Conservation (phyloP, 805 yeast species). For the Yarrowia divulgata region DNA sequence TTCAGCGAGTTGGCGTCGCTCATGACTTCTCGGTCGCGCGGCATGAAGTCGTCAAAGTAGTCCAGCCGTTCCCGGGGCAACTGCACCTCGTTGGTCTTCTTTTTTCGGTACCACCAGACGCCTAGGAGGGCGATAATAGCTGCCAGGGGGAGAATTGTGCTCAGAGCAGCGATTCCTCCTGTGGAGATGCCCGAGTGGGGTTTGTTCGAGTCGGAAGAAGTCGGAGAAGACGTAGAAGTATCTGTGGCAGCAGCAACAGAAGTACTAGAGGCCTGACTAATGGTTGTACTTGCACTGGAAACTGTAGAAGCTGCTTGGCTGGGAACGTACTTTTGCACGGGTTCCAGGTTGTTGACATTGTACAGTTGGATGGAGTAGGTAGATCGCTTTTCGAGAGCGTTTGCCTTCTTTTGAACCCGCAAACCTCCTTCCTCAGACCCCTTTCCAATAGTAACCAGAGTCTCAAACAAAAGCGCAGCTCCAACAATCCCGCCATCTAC, state of each 20-base stretch:
- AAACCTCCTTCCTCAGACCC: background rate
- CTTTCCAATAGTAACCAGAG: slow-evolving; percentile 21
- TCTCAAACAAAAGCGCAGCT: slow-evolving; percentile 23
- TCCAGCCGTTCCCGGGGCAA: slow-evolving; percentile 23
- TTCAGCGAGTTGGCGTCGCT: slow-evolving; percentile 28
- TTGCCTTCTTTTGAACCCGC: background rate
- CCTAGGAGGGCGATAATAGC: background rate
- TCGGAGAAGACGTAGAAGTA: background rate
- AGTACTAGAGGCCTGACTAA: slow-evolving; percentile 2
- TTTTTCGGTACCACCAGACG: slow-evolving; percentile 13
- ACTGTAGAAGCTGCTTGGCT: slow-evolving; percentile 8
- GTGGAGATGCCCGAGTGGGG: slow-evolving; percentile 1
- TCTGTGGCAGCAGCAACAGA: background rate
- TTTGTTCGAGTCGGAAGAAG: background rate
- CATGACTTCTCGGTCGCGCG: background rate
- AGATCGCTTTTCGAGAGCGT: background rate
- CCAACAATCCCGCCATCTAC: slow-evolving; percentile 5
- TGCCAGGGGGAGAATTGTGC: slow-evolving; percentile 15
- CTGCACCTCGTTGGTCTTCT: slow-evolving; percentile 9
- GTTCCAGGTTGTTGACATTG: slow-evolving; percentile 32
- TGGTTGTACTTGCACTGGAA: background rate
- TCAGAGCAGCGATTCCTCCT: slow-evolving; percentile 20
- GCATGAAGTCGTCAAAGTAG: slow-evolving; percentile 32
- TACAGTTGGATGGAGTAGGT: slow-evolving; percentile 13
- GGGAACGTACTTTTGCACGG: slow-evolving; percentile 28